Percentiles rank a stretch among this genome's conserved stretches.
Conservation (phyloP, 2,329 filamentous ascomycete species). For the Ophiostoma sp. region DNA sequence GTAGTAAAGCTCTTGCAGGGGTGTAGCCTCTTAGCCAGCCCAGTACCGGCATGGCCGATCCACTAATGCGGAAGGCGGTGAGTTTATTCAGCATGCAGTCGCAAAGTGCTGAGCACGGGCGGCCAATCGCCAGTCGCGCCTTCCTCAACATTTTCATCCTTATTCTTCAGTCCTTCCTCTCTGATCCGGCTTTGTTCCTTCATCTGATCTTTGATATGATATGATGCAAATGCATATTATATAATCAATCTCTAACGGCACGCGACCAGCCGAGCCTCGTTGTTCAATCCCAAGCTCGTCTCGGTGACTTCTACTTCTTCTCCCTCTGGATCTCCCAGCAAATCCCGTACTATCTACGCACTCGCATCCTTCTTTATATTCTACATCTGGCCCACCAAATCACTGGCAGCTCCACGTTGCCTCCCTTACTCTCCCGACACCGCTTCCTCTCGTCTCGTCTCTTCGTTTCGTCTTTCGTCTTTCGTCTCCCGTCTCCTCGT, state of each 20-base stretch:
- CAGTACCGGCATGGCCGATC: neutral
- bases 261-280: neutral
- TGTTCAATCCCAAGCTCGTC: too few relatives aligned
- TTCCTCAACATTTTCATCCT: constrained; percentile 15
- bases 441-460: neutral
- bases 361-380: neutral
- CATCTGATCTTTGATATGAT: neutral
- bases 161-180: neutral
- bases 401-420: constrained; percentile 9
- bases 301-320: neutral
- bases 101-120: neutral
- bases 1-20: too few relatives aligned
- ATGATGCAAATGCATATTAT: neutral
- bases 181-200: neutral
- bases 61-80: constrained; percentile 3
- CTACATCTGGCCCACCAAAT: constrained; percentile 10
- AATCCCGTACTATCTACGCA: constrained; percentile 3
- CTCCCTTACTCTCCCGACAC: neutral
- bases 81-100: neutral
- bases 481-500: neutral
- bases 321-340: too few relatives aligned
- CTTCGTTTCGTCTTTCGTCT: neutral
- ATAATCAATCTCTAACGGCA: neutral
- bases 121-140: neutral
- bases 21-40: neutral